phyloP scores from a whole-genome alignment of 768 basidiomycete species.

The Cystofilobasidium capitatum region DNA sequence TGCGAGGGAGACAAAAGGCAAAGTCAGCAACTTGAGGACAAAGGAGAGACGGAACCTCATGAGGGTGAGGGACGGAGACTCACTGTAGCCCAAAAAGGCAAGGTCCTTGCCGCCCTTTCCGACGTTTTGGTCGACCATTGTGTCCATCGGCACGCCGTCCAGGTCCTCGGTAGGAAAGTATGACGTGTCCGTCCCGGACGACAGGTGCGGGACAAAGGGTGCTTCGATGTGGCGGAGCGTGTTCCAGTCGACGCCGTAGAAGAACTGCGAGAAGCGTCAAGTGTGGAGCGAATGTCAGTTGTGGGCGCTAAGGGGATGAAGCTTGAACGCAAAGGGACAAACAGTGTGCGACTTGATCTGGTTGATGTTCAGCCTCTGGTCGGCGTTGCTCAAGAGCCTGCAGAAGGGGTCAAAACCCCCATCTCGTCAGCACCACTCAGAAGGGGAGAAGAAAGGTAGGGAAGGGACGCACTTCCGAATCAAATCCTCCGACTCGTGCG shows the following conservation, averaged over 20 bases:
- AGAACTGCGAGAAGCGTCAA: slow-evolving; percentile 32
- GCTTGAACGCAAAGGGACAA: no score
- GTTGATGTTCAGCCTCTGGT: slow-evolving; percentile 66
- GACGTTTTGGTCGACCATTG: slow-evolving; percentile 40
- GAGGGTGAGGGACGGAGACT: slow-evolving; percentile 28
- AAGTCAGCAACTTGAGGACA: background rate
- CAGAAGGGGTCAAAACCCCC: slow-evolving; percentile 1
- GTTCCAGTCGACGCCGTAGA: slow-evolving; percentile 80
- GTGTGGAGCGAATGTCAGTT: background rate
- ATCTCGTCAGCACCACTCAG: background rate
- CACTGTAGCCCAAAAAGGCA: slow-evolving; percentile 51
- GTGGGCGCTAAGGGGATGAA: slow-evolving; percentile 37
- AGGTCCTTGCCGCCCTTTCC: slow-evolving; percentile 49
- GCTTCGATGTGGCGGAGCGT: slow-evolving; percentile 78
- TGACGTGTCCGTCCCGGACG: slow-evolving; percentile 90
- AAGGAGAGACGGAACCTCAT: background rate
- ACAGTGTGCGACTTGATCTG: slow-evolving; percentile 87
- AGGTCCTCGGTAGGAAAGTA: slow-evolving; percentile 95
- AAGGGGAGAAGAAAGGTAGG: background rate
- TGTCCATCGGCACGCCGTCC: slow-evolving; percentile 55
- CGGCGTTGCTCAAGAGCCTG: slow-evolving; percentile 67
- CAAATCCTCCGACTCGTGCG: slow-evolving; percentile 80
- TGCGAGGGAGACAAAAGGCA: background rate
- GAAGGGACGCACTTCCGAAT: slow-evolving; percentile 57
- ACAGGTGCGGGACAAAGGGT: slow-evolving; percentile 90